Evolutionary conservation across 257 asterid species (phyloP).

Genomic region (Knoxia roxburghii): DNA sequence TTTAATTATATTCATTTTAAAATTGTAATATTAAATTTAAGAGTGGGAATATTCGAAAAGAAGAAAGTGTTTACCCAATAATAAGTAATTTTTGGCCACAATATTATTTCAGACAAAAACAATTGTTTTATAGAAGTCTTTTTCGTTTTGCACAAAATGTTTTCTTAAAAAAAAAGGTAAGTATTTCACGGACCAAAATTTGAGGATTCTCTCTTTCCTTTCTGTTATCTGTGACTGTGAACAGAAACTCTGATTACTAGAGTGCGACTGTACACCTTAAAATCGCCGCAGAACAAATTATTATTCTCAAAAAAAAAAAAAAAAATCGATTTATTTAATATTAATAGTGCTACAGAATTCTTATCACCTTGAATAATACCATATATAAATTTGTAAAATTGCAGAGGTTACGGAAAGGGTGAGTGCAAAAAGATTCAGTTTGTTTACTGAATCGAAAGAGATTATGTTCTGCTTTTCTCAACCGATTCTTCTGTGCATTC

Average conservation of each 20-base stretch:
- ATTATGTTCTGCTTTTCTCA: neutral
- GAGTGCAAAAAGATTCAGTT: constrained; percentile 10
- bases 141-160: neutral
- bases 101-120: too few relatives aligned
- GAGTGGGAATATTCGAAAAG: too few relatives aligned
- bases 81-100: too few relatives aligned
- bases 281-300: too few relatives aligned
- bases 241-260: constrained; percentile 1
- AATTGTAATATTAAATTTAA: too few relatives aligned
- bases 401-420: constrained; percentile 13
- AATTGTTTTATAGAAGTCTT: too few relatives aligned
- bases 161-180: too few relatives aligned
- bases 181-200: constrained; percentile 25
- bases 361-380: neutral
- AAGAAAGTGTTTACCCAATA: too few relatives aligned
- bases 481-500: constrained; percentile 16
- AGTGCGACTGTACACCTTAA: neutral
- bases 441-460: neutral
- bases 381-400: neutral
- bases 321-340: too few relatives aligned
- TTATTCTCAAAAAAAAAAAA: too few relatives aligned
- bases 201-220: constrained; percentile 15
- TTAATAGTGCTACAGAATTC: too few relatives aligned
- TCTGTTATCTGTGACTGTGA: constrained; percentile 4
- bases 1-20: too few relatives aligned